These are phyloP conservation scores for Candida nitratophila DNA, from an alignment of 805 yeast genomes.

Conservation along the genomic window DNA sequence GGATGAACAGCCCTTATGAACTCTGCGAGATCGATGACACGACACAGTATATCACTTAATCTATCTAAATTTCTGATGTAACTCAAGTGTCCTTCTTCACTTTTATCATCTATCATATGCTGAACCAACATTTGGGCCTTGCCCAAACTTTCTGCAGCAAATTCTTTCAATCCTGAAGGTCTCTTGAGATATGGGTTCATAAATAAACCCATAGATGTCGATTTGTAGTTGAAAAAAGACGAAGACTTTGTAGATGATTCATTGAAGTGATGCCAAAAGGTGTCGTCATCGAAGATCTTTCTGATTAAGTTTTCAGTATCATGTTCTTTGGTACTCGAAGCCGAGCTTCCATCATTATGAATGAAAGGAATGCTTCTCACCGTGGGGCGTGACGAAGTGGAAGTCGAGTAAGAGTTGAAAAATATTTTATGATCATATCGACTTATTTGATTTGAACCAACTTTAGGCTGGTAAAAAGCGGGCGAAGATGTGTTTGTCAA, in stretches of 20 bases:
- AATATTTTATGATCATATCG: too few relatives aligned
- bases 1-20: constrained; percentile 90
- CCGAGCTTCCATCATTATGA: neutral
- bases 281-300: constrained; percentile 54
- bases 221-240: constrained; percentile 18
- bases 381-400: neutral
- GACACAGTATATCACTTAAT: constrained; percentile 79
- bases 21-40: constrained; percentile 91
- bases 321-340: neutral
- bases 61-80: constrained; percentile 71
- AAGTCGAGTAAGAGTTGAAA: neutral
- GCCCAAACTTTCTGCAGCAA: constrained; percentile 55
- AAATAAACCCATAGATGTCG: constrained; percentile 55
- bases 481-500: too few relatives aligned
- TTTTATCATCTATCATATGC: constrained; percentile 42
- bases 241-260: constrained; percentile 13
- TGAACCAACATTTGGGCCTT: constrained; percentile 59
- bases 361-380: neutral
- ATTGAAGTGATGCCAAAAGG: constrained; percentile 48
- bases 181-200: constrained; percentile 60
- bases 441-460: neutral
- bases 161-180: constrained; percentile 65
- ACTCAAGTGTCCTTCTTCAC: constrained; percentile 34
- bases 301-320: constrained; percentile 25
- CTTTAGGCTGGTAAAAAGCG: neutral